Base-by-base conservation (phyloP, 108 stramenopile genomes). In the Ochromonas danica region DNA sequence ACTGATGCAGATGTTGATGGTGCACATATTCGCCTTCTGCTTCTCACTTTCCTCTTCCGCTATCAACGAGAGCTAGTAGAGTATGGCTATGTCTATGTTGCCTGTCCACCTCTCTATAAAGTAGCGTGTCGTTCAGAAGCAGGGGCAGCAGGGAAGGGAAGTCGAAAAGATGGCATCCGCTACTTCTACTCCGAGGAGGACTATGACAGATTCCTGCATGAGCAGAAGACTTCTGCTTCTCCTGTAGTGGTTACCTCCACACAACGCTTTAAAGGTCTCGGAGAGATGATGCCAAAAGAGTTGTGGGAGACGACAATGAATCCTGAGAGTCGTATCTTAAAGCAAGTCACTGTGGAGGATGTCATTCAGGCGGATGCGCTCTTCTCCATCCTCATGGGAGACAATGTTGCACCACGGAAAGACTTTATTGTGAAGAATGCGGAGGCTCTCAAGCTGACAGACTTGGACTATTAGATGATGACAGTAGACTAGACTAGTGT, bases 1-100 rank as follows among this genome's bases (percentile, higher is more conserved):
- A 96, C 95, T 1, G 95, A 96, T 87, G 95, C 95, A 6, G 95
- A 96, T 88, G 95, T 96, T 35, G 95, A 96, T 83, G 95, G 95
- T 17, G 91, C 94, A 10, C 95, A 96, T 82, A 96, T 96, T 84
- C 92, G 95, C 27, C 92, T 94, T n/a, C 85, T 96, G 40, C 79
- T 96, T 30, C 83, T 96, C 79, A 95, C 94, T 1, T 96, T 96
- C 77, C 93, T 96, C 83, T 96, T 88, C 87, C 87, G 95, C 1
- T 93, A 93, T 79, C 95, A 95, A 87, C 78, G 94, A 79, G 92
- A 91, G 60, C 85, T 96, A 39, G 89, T 96, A 28, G 93, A 94
- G 72, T 75, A 88, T 2, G 95, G 95, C 6, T 90, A 92, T 81
- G 90, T 96, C 43, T 95, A 93, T 81, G 91, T 96, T 67, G 95